Base-by-base conservation (phyloP, 345 rosid genomes). In the Arabis hirsuta region DNA sequence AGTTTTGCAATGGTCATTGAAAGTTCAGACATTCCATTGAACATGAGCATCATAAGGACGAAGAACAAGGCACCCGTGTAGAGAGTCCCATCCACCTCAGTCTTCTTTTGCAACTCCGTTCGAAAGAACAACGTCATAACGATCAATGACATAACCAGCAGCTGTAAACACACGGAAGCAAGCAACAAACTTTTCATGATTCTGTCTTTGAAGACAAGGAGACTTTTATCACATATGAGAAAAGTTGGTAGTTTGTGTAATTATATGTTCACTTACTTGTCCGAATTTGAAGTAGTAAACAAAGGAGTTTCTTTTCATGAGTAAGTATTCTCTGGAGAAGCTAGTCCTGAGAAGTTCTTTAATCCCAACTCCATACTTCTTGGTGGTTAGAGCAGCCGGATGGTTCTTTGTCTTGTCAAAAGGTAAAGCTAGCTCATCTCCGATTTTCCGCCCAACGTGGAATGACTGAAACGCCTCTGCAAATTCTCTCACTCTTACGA, bases 1-100 rank as follows among this genome's bases (percentile, higher is more conserved):
- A 93, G 98, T 76, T 84, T 93, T 32, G 78, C 81, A 42, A 93
- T 83, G 51, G 96, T 84, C 89, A 93, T 82, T 43, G 92, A 82
- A 32, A 93, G 57, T 80, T 93, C 97, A 0, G 94, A 45, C 85
- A 82, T 76, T 31, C 98, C 90, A 52, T 83, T 86, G 56, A 90
- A 88, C 94, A 84, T 84, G 63, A 86, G 44, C 65, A 65, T 76
- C 69, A 65, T 46, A 16, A 85, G 65, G 32, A 81, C 5, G 65
- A 84, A 88, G 85, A 90, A 90, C 73, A 84, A 71, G 64, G 94
- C 89, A 13, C 98, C 97, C 1, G 61, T 31, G 54, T 73, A 90
- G 32, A 87, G 51, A 41, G 44, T 71, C 55, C 98, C 98, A 79
- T 82, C 86, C 1, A 7, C 58, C 7, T 74, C 45, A 4, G 82